Evolutionary conservation across 495 filamentous ascomycete species (phyloP), one percentile per base, ranked within the genome.

Genomic region (Ascodesmis nigricans): DNA sequence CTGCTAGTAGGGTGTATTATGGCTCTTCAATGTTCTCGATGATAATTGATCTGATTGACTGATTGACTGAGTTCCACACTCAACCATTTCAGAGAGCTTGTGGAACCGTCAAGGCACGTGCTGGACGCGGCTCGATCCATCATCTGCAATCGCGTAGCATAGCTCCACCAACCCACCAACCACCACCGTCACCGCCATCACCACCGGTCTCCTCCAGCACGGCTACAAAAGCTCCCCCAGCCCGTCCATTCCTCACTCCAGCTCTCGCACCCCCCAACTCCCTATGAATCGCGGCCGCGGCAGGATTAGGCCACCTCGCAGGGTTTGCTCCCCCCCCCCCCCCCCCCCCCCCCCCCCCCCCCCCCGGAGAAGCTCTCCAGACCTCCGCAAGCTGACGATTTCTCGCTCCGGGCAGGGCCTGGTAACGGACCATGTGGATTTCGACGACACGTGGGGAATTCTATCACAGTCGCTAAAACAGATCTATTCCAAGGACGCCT

Each of bases 401-500:
- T 18, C 26, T 39, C 19, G 25, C 24, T 17, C 14, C 21, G 21
- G 18, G 18, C 40, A 76, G 73, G 66, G 71, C 23, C 48, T 71
- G 21, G 52, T 50, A 29, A 63, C 50, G 21, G 64, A 69, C 38
- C 56, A 58, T 9, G 61, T 77, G 21, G 77, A 83, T 41, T 87
- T 91, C 52, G 75, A 87, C n/a, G 59, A 61, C 0, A 73, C 71
- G 33, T 99, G 90, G 90, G 57, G 59, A 0, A 63, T 68, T 7
- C 64, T 99, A 1, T 60, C 67, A 0, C 60, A 67, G 3, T 79
- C 87, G 5, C 62, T 95, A 16, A 61, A 53, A 33, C 76, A 90
- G 47, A 95, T 99, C 24, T 80, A 95, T 54, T 79, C 67, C 11
- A 84, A 90, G 53, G 83, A 93, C 53, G 81, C 80, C 35, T 91